Evolutionary conservation across 2,329 filamentous ascomycete genomes (phyloP).

Genomic region (Cladobotryum protrusum): DNA sequence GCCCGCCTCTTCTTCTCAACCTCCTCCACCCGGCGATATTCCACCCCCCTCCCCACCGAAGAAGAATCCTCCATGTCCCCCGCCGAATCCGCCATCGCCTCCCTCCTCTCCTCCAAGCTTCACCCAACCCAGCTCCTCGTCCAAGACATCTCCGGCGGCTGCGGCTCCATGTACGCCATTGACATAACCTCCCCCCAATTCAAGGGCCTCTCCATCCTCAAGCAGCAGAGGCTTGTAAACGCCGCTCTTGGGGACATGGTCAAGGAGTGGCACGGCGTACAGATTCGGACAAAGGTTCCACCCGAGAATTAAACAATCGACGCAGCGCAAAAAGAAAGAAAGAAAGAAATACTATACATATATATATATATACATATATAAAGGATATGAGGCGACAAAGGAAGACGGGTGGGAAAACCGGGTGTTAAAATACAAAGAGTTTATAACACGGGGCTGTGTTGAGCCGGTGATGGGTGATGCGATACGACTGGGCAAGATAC

Average conservation of each 20-base stretch:
- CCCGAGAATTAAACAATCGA: constrained; percentile 12
- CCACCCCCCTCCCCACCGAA: constrained; percentile 5
- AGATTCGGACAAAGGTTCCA: constrained; percentile 62
- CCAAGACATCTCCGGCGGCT: constrained; percentile 76
- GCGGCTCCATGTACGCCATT: constrained; percentile 82
- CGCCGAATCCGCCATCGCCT: constrained; percentile 55
- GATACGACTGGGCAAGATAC: too few relatives aligned
- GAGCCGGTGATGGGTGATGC: too few relatives aligned
- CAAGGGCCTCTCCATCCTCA: constrained; percentile 63
- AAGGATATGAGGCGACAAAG: too few relatives aligned
- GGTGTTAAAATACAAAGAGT: background rate
- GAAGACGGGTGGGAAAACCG: too few relatives aligned
- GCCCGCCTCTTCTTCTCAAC: constrained; percentile 3
- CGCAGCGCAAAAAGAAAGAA: too few relatives aligned
- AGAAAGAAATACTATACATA: too few relatives aligned
- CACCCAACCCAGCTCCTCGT: constrained; percentile 52
- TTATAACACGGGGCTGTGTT: too few relatives aligned
- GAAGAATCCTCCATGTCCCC: constrained; percentile 29
- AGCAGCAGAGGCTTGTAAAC: constrained; percentile 80
- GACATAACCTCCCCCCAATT: constrained; percentile 69
- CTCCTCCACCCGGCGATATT: constrained; percentile 3
- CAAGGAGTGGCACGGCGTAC: constrained; percentile 76
- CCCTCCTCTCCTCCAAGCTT: constrained; percentile 44
- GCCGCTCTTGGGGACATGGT: constrained; percentile 66
- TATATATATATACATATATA: background rate